Evolutionary conservation across 306 rosid species (phyloP).

Genomic region (Prunus mira): DNA sequence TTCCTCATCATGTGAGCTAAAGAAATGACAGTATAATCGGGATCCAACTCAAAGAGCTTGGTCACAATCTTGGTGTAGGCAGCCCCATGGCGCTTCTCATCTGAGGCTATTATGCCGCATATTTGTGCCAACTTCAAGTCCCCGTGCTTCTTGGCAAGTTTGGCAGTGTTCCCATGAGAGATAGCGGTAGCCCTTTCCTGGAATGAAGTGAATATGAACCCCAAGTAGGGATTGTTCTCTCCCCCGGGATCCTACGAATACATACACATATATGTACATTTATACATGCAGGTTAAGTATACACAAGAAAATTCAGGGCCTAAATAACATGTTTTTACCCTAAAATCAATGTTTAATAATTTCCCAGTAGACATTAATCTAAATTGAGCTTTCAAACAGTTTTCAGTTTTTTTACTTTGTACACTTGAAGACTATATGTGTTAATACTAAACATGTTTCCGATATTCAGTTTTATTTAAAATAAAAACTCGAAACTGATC

Average conservation of each 20-base stretch:
- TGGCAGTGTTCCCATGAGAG: slow-evolving; percentile 96
- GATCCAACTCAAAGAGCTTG: slow-evolving; percentile 84
- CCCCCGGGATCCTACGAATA: slow-evolving; percentile 71
- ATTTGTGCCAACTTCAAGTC: slow-evolving; percentile 84
- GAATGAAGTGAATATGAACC: slow-evolving; percentile 86
- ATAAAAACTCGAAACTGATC: too few species aligned
- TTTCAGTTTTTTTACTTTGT: too few species aligned
- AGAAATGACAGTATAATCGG: slow-evolving; percentile 65
- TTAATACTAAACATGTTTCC: too few species aligned
- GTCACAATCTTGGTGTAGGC: slow-evolving; percentile 88
- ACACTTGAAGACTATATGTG: too few species aligned
- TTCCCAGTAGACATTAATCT: too few species aligned
- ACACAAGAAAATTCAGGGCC: too few species aligned
- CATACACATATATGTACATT: too few species aligned
- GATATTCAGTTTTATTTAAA: too few species aligned
- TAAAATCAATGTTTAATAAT: too few species aligned
- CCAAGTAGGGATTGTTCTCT: slow-evolving; percentile 87
- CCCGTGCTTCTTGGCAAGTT: slow-evolving; percentile 79
- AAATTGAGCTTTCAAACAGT: too few species aligned
- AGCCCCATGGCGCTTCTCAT: slow-evolving; percentile 90
- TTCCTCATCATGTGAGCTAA: slow-evolving; percentile 98
- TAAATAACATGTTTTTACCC: too few species aligned
- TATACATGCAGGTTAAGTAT: too few species aligned
- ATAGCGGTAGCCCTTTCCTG: slow-evolving; percentile 93
- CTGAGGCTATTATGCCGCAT: slow-evolving; percentile 84